Base-by-base conservation (phyloP, 2,329 filamentous ascomycete species). In the Alternaria rosae region DNA sequence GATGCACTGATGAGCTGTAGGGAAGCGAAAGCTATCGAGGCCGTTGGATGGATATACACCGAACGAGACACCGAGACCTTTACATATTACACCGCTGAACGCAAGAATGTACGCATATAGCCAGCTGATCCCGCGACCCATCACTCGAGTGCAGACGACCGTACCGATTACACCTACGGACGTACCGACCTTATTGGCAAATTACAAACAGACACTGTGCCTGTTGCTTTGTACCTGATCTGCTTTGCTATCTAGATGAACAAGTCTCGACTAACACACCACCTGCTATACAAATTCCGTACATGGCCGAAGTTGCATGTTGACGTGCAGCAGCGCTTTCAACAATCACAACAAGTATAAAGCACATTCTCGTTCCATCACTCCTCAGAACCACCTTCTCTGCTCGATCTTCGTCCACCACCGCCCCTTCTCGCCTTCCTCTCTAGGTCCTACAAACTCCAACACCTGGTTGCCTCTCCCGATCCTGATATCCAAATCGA, bases 401-500 rank as follows among this genome's bases (percentile, higher is more conserved):
- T 60, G 65, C 58, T 80, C 78, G 63, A 83, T 61, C 72, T 84
- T 84, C 21, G 73, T 71, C 74, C 71, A 78, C 69, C 80, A 77
- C 59, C 81, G 72, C 44, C 75, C 75, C 51, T 64, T 67, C 71
- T 84, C 81, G 3, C 76, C 68, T 61, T 84, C 82, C 67, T 83
- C 82, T 52, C 81, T 76, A 8, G 82, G 82, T 10, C 81, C 81
- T 35, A 78, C 70, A 66, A 79, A 82, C 32, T 76, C 76, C 51
- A 82, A 51, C 56, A 81, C 78, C 50, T 79, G 72, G 69, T 81
- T 77, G 23, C 72, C 71, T 61, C 52, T 72, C 0, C 81, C 82
- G 50, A 84, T 70, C n/a, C 70, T 55, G 3, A 84, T 68, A 63
- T 84, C 82, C 32, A 84, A 52, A 67, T 84, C 82, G 30, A 83